These are phyloP conservation scores for Arthrobotrys sinensis DNA, from an alignment of 2,329 filamentous ascomycete species.

Conservation along the genomic window DNA sequence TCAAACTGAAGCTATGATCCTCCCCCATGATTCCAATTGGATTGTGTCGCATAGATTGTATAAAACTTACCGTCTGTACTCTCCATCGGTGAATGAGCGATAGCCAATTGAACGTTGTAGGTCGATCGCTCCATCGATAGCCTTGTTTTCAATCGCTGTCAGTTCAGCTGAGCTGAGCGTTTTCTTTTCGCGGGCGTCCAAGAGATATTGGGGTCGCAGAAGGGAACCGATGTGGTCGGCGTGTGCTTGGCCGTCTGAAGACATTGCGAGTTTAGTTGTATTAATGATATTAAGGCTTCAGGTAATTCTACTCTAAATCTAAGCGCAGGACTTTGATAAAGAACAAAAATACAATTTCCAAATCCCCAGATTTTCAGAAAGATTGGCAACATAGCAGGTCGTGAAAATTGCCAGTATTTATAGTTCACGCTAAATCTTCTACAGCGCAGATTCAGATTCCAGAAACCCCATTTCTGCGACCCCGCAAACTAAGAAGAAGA, in stretches of 20 bases:
- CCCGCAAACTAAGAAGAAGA: slow-evolving; percentile 11
- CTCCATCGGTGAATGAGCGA: slow-evolving; percentile 77
- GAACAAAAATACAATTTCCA: background rate
- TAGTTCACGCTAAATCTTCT: slow-evolving; percentile 1
- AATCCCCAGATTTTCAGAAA: background rate
- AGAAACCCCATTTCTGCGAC: slow-evolving; percentile 3
- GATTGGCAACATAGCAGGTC: background rate
- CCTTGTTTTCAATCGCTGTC: slow-evolving; percentile 75
- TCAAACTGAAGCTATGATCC: background rate
- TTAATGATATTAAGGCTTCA: background rate
- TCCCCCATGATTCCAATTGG: background rate
- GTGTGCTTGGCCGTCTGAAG: slow-evolving; percentile 74
- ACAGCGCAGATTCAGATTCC: background rate
- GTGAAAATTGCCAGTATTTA: slow-evolving; percentile 1
- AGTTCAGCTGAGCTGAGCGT: slow-evolving; percentile 73
- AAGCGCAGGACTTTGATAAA: background rate
- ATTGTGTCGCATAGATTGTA: background rate
- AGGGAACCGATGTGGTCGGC: slow-evolving; percentile 82
- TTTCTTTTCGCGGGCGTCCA: slow-evolving; percentile 75
- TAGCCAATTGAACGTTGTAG: slow-evolving; percentile 77
- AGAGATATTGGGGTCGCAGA: slow-evolving; percentile 76
- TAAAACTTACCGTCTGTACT: slow-evolving; percentile 71
- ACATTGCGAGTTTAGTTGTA: background rate
- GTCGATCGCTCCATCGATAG: slow-evolving; percentile 77
- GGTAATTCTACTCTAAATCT: background rate